Conservation (phyloP, 441 rosid species). For the Arabidopsis hybrid region DNA sequence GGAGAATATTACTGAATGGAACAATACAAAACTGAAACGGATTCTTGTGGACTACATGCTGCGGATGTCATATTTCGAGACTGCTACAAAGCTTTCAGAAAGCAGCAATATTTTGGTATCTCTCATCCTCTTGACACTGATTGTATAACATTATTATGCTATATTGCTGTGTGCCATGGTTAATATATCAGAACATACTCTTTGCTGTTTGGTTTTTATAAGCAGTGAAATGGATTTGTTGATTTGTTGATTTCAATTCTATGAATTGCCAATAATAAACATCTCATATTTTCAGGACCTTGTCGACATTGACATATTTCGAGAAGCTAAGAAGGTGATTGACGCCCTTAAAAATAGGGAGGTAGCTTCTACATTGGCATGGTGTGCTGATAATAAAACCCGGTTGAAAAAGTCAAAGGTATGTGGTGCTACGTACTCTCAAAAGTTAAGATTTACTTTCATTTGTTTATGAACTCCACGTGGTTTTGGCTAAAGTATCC, state of each 20-base stretch:
- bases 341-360: constrained; percentile 85
- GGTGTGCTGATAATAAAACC: constrained; percentile 91
- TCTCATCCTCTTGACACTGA: constrained; percentile 34
- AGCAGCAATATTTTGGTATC: constrained; percentile 72
- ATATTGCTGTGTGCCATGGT: neutral
- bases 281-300: constrained; percentile 69
- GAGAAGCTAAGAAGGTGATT: constrained; percentile 85
- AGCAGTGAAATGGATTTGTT: constrained; percentile 12
- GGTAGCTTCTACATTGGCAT: constrained; percentile 80
- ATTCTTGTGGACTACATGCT: constrained; percentile 94
- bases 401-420: constrained; percentile 95
- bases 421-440: constrained; percentile 19
- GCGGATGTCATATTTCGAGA: constrained; percentile 84
- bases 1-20: constrained; percentile 77
- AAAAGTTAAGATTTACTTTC: constrained; percentile 19
- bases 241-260: constrained; percentile 16
- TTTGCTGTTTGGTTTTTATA: neutral
- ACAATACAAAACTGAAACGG: constrained; percentile 68
- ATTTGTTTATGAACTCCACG: neutral
- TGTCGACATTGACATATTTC: constrained; percentile 90
- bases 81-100: constrained; percentile 79
- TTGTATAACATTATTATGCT: constrained; percentile 1
- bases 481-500: neutral
- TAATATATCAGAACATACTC: neutral
- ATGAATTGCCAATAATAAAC: constrained; percentile 22